phyloP scores from a whole-genome alignment of 441 rosid genomes.

The Manihot esculenta region DNA sequence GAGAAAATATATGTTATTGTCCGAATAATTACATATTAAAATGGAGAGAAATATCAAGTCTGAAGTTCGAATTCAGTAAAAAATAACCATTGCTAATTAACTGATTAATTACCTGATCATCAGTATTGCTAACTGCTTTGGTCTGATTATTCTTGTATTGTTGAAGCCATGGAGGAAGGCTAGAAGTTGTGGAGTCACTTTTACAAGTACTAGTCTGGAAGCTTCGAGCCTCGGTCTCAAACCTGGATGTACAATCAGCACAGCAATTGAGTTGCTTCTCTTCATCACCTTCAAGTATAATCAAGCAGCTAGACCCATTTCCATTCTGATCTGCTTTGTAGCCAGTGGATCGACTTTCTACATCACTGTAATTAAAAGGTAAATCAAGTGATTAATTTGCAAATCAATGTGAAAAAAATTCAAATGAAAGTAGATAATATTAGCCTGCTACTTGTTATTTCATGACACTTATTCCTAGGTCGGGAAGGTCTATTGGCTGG shows the following conservation, averaged over 20 bases:
- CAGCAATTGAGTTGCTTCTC: slow-evolving; percentile 34
- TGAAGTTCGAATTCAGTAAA: too few relatives aligned
- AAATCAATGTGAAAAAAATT: too few relatives aligned
- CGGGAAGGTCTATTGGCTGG: too few relatives aligned
- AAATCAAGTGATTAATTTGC: too few relatives aligned
- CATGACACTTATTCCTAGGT: too few relatives aligned
- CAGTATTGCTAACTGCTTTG: slow-evolving; percentile 16
- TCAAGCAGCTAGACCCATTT: slow-evolving; percentile 31
- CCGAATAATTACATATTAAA: too few relatives aligned
- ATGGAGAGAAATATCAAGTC: too few relatives aligned
- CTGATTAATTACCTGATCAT: slow-evolving; percentile 39
- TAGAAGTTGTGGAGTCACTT: slow-evolving; percentile 33
- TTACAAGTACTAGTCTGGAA: slow-evolving; percentile 25
- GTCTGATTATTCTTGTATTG: slow-evolving; percentile 55
- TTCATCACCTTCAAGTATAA: slow-evolving; percentile 30
- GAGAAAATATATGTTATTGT: too few relatives aligned
- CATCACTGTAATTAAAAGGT: slow-evolving; percentile 29
- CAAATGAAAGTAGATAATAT: too few relatives aligned
- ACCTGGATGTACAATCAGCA: slow-evolving; percentile 39
- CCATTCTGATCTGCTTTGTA: slow-evolving; percentile 33
- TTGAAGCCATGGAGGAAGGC: slow-evolving; percentile 66
- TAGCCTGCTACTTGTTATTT: too few relatives aligned
- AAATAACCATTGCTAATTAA: neutral
- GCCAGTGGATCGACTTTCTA: slow-evolving; percentile 35
- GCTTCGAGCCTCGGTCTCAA: slow-evolving; percentile 31